Conservation (phyloP, 2,329 filamentous ascomycete species). For the Aspergillus sp. region DNA sequence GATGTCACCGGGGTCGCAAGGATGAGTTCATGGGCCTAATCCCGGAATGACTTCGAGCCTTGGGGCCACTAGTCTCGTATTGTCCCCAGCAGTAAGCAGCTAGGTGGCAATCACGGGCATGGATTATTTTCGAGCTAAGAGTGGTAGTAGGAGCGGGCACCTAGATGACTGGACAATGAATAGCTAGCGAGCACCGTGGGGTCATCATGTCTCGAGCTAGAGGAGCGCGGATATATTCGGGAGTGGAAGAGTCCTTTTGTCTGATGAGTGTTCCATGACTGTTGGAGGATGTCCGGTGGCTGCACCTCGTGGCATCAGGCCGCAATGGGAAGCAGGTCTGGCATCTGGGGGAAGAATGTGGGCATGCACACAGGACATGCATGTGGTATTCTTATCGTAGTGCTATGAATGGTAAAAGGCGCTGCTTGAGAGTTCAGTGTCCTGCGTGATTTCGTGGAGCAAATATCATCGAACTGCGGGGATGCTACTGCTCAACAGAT, state of each 20-base stretch:
- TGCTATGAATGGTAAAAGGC: background rate
- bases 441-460: background rate
- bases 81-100: background rate
- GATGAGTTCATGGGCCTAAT: background rate
- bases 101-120: background rate
- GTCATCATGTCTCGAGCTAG: background rate
- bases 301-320: slow-evolving; percentile 1
- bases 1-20: background rate
- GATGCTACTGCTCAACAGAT: background rate
- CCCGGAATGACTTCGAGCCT: background rate
- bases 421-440: background rate
- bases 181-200: background rate
- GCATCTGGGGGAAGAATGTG: background rate
- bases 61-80: background rate
- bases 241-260: background rate
- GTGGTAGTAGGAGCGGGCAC: background rate
- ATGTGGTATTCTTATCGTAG: background rate
- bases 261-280: background rate
- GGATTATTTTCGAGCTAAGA: background rate
- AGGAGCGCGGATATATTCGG: background rate
- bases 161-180: background rate
- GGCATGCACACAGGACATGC: background rate
- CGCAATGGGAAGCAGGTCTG: background rate
- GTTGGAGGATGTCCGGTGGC: background rate
- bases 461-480: background rate